A percentile compares a stretch with the other conserved stretches of the same genome.
phyloP scores from a whole-genome alignment of 2,329 filamentous ascomycete species.

The Venturia carpophila region DNA sequence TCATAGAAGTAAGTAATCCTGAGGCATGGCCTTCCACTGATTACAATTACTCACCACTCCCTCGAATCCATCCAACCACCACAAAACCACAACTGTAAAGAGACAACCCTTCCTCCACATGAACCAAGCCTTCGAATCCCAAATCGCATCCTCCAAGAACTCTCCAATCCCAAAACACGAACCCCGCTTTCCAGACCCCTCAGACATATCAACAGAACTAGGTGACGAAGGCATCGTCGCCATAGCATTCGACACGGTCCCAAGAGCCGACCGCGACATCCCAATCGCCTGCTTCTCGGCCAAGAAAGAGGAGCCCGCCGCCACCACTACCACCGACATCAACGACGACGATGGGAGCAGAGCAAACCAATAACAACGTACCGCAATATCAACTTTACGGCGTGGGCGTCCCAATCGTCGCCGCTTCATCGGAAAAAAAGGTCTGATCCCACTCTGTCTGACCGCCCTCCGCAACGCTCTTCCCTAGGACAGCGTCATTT shows the following conservation, averaged over 20 bases:
- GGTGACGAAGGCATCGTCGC: not conserved
- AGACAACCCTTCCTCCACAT: constrained; percentile 6
- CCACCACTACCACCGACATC: not conserved
- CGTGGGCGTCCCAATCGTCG: not conserved
- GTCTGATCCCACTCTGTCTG: not conserved
- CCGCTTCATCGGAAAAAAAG: not conserved
- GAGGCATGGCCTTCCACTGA: no score
- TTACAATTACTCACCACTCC: not conserved
- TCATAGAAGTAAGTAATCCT: no score
- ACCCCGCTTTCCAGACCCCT: not conserved
- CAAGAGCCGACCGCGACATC: not conserved
- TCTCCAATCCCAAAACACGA: not conserved
- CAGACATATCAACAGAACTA: not conserved
- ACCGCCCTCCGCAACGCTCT: not conserved
- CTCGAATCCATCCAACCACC: no score
- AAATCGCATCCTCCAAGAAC: not conserved
- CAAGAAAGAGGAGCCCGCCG: not conserved
- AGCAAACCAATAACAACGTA: not conserved
- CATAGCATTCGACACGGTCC: not conserved
- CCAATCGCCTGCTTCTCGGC: not conserved
- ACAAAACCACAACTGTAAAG: no score
- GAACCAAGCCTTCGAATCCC: not conserved
- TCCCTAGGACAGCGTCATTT: not conserved
- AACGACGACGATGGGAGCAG: not conserved
- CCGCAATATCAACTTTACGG: not conserved